Conservation (phyloP, 2,329 filamentous ascomycete genomes). For the Epichloe uncinata region DNA sequence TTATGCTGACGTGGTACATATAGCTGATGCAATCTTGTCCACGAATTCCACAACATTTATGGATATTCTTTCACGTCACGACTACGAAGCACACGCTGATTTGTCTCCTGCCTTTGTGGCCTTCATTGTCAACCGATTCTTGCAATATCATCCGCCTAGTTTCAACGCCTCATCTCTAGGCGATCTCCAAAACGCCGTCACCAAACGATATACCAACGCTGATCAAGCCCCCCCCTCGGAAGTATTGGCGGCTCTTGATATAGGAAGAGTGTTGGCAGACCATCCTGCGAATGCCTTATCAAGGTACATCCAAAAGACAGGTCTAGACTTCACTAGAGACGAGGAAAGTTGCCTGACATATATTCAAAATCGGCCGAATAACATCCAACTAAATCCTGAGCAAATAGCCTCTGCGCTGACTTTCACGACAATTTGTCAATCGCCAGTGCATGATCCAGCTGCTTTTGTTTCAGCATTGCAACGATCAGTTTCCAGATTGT, state of each 20-base stretch:
- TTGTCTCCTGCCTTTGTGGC: conserved; percentile 59
- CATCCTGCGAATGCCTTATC: conserved; percentile 43
- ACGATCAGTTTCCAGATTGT: conserved; percentile 46
- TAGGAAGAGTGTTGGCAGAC: conserved; percentile 52
- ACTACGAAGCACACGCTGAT: conserved; percentile 50
- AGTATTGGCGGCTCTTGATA: conserved; percentile 56
- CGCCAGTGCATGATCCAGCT: conserved; percentile 36
- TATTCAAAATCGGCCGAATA: conserved; percentile 38
- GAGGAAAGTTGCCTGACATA: conserved; percentile 50
- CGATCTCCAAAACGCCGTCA: conserved; percentile 53
- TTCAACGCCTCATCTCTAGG: conserved; percentile 65
- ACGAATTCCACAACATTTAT: conserved; percentile 68
- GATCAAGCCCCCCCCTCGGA: conserved; percentile 57
- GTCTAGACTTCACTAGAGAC: conserved; percentile 61
- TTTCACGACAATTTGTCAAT: conserved; percentile 46
- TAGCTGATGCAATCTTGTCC: conserved; percentile 82
- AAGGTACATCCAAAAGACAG: conserved; percentile 59
- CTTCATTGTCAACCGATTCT: conserved; percentile 70
- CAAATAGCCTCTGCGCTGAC: conserved; percentile 73
- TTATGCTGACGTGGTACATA: conserved; percentile 11
- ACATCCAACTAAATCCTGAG: conserved; percentile 58
- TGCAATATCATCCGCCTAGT: conserved; percentile 74
- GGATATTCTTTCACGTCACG: conserved; percentile 56
- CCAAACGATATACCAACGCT: conserved; percentile 52
- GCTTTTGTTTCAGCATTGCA: conserved; percentile 49